Percentiles rank a stretch among this genome's conserved stretches.
These are phyloP conservation scores for Kernera saxatilis DNA, from an alignment of 345 rosid genomes.

Conservation along the genomic window DNA sequence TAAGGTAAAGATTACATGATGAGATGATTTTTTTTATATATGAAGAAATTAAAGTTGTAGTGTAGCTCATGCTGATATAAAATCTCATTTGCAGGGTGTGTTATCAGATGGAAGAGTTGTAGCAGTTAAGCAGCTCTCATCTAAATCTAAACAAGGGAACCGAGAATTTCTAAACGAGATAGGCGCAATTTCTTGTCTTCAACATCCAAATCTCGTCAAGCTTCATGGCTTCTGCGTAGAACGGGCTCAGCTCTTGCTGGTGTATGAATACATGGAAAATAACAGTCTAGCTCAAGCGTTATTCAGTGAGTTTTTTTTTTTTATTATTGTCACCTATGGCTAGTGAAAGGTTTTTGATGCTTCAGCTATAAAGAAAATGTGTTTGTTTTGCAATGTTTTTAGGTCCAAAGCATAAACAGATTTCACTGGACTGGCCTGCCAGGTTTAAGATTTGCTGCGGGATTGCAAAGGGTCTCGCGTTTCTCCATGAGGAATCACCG, in stretches of 20 bases:
- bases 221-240: conserved; percentile 66
- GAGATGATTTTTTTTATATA: not conserved
- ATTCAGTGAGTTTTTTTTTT: conserved; percentile 43
- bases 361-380: not conserved
- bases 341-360: not conserved
- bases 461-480: conserved; percentile 54
- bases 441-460: conserved; percentile 47
- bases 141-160: conserved; percentile 69
- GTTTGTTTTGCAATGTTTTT: not conserved
- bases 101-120: conserved; percentile 50
- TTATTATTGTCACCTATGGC: not conserved
- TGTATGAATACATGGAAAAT: conserved; percentile 71
- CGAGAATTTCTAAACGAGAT: conserved; percentile 68
- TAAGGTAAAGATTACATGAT: conserved; percentile 36
- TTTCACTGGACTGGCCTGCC: conserved; percentile 46
- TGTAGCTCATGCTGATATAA: not conserved
- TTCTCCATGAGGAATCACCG: conserved; percentile 56
- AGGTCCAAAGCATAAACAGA: conserved; percentile 35
- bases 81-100: conserved; percentile 36
- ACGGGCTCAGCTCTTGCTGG: conserved; percentile 48
- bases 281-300: conserved; percentile 53
- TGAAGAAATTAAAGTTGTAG: conserved; percentile 5
- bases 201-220: conserved; percentile 70
- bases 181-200: conserved; percentile 59
- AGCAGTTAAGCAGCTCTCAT: conserved; percentile 72